A percentile compares a stretch with the other conserved stretches of the same genome.
These are phyloP conservation scores for Tricholoma bakamatsutake DNA, from an alignment of 768 basidiomycete genomes.

Conservation along the genomic window DNA sequence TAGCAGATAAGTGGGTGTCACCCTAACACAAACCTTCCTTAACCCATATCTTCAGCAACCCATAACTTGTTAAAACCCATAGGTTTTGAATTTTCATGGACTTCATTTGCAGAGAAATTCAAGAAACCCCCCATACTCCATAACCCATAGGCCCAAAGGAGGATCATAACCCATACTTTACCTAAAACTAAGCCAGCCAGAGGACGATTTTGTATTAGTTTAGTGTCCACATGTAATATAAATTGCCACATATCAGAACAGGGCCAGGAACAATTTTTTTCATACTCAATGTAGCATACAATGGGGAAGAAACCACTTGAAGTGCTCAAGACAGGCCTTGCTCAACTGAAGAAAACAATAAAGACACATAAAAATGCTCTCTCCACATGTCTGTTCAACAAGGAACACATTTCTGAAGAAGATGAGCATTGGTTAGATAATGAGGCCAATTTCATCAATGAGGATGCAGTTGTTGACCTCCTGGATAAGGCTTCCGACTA, in stretches of 20 bases:
- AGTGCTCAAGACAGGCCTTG: not conserved
- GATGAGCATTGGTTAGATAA: slow-evolving; percentile 18
- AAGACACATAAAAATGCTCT: not conserved
- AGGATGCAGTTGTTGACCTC: slow-evolving; percentile 4
- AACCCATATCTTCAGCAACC: slow-evolving; percentile 1
- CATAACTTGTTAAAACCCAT: slow-evolving; percentile 4
- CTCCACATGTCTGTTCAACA: not conserved
- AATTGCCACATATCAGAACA: not conserved
- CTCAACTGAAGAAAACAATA: not conserved
- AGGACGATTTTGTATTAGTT: not conserved
- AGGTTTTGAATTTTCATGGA: not conserved
- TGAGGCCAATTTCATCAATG: slow-evolving; percentile 10
- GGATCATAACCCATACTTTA: slow-evolving; percentile 1
- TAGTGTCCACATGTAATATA: not conserved
- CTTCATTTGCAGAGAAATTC: slow-evolving; percentile 2
- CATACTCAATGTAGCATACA: not conserved
- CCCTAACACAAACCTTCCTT: not conserved
- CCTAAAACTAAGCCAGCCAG: not conserved
- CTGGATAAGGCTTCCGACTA: not conserved
- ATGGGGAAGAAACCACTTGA: not conserved
- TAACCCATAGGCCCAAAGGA: not conserved
- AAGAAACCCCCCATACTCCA: not conserved
- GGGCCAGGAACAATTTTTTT: not conserved
- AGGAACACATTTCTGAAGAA: not conserved
- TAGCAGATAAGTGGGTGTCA: too few relatives aligned